Evolutionary conservation across 164 flowering plant species (phyloP).

Genomic region (Euptelea pleiosperma): DNA sequence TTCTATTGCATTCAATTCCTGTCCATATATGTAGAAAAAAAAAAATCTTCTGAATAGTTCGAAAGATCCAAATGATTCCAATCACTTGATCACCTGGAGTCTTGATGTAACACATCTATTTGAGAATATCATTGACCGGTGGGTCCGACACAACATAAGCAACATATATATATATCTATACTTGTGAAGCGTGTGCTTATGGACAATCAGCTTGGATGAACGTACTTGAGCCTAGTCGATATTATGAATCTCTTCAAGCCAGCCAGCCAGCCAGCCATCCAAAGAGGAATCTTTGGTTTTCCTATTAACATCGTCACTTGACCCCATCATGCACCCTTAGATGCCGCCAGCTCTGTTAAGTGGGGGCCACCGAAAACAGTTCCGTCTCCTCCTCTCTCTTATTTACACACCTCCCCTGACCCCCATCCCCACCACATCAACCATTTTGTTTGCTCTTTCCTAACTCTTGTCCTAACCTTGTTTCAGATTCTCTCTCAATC

Average conservation of each 20-base stretch:
- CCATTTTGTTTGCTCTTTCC: too few relatives aligned
- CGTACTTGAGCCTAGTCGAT: neutral
- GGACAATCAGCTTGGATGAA: neutral
- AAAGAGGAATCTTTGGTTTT: neutral
- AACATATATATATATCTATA: too few relatives aligned
- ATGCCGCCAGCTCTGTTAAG: conserved; percentile 1
- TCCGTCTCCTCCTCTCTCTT: neutral
- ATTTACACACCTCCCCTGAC: neutral
- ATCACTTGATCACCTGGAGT: too few relatives aligned
- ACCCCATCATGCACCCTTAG: neutral
- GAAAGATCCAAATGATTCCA: too few relatives aligned
- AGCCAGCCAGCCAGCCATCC: neutral
- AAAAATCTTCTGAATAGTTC: too few relatives aligned
- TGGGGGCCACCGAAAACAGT: neutral
- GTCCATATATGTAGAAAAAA: too few relatives aligned
- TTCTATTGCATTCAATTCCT: too few relatives aligned
- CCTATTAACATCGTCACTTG: conserved; percentile 5
- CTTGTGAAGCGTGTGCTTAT: too few relatives aligned
- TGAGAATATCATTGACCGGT: too few relatives aligned
- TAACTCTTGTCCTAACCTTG: neutral
- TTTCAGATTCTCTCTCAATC: neutral
- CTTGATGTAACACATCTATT: too few relatives aligned
- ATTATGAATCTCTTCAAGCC: neutral
- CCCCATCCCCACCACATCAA: neutral
- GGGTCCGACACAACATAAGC: too few relatives aligned